phyloP scores from a whole-genome alignment of 805 yeast species.

The Tetrapisispora arboricola region DNA sequence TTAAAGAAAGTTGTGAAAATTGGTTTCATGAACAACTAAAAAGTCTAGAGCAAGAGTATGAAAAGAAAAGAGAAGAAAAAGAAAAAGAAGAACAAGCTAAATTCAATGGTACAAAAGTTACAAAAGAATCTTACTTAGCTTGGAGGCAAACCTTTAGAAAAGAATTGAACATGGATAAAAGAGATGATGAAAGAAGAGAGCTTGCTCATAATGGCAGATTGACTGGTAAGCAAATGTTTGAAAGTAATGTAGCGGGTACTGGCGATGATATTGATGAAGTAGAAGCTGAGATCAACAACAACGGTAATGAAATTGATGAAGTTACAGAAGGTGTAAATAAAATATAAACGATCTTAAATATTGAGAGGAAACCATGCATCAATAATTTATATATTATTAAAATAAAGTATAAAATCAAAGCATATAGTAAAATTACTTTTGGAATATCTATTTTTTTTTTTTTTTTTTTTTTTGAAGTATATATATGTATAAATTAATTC shows the following conservation, averaged over 20 bases:
- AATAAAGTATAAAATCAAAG: neutral
- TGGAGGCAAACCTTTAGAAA: conserved; percentile 70
- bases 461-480: too few relatives aligned
- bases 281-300: conserved; percentile 3
- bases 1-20: conserved; percentile 75
- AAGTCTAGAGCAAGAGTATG: conserved; percentile 45
- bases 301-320: conserved; percentile 10
- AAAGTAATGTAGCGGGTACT: conserved; percentile 72
- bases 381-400: neutral
- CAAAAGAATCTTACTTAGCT: conserved; percentile 54
- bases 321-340: neutral
- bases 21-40: conserved; percentile 50
- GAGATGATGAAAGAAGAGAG: conserved; percentile 41
- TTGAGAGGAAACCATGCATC: neutral
- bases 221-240: conserved; percentile 85
- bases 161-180: conserved; percentile 61
- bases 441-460: neutral
- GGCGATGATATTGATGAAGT: conserved; percentile 43
- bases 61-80: conserved; percentile 45
- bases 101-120: conserved; percentile 84
- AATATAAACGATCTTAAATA: too few relatives aligned
- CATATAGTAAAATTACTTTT: neutral
- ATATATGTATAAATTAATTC: too few relatives aligned
- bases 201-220: conserved; percentile 64
- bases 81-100: conserved; percentile 84